phyloP scores from a whole-genome alignment of 306 rosid species.

The Vigna hirtella region DNA sequence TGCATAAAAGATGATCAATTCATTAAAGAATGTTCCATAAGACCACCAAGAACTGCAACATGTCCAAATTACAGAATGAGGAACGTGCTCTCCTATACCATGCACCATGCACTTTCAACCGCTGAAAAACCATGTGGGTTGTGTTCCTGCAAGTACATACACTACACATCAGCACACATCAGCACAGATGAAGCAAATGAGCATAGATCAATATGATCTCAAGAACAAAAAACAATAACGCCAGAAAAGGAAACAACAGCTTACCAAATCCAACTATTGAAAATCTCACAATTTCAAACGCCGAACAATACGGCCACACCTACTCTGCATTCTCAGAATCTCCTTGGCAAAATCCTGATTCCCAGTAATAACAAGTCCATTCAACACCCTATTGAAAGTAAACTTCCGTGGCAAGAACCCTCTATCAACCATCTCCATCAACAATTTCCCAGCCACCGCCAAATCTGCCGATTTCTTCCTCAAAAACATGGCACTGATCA shows the following conservation, averaged over 20 bases:
- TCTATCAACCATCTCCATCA: slow-evolving; percentile 83
- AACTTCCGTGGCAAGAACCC: slow-evolving; percentile 82
- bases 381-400: slow-evolving; percentile 70
- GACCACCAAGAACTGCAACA: no score
- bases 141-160: not conserved
- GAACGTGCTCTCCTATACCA: not conserved
- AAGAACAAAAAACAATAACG: not conserved
- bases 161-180: not conserved
- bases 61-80: not conserved
- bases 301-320: slow-evolving; percentile 70
- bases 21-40: no score
- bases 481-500: slow-evolving; percentile 88
- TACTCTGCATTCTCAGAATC: slow-evolving; percentile 75
- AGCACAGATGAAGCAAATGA: not conserved
- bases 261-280: not conserved
- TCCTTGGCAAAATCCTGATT: slow-evolving; percentile 85
- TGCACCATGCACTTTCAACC: not conserved
- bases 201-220: not conserved
- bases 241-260: not conserved
- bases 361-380: slow-evolving; percentile 79
- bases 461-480: slow-evolving; percentile 81
- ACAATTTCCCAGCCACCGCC: slow-evolving; percentile 79
- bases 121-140: not conserved
- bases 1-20: no score
- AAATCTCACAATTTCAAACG: slow-evolving; percentile 58